A percentile compares a stretch with the other conserved stretches of the same genome.
Conservation (phyloP, 2,329 filamentous ascomycete genomes). For the Diaporthe humulicola region DNA sequence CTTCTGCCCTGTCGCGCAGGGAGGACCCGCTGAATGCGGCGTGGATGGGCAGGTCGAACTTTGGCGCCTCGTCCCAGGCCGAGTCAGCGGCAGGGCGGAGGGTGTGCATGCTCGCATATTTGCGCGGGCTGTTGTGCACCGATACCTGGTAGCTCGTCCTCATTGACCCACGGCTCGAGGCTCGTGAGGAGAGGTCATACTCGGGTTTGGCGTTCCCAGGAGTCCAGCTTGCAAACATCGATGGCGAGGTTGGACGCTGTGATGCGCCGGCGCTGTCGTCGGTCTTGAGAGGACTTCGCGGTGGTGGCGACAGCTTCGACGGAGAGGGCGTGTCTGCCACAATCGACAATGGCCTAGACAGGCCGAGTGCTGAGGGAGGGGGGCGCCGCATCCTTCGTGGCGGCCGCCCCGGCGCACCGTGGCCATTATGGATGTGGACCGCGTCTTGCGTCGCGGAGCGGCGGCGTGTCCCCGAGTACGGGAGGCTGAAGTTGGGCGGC, state of each 20-base stretch:
- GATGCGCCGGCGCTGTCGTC: slow-evolving; percentile 29
- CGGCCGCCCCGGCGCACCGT: slow-evolving; percentile 39
- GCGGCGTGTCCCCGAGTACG: slow-evolving; percentile 52
- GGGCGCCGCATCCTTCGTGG: slow-evolving; percentile 47
- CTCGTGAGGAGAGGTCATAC: slow-evolving; percentile 26
- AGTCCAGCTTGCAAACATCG: slow-evolving; percentile 43
- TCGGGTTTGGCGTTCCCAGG: slow-evolving; percentile 13
- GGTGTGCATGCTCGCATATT: slow-evolving; percentile 49
- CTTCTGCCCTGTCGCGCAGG: neutral
- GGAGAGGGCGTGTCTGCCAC: slow-evolving; percentile 68
- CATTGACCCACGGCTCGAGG: slow-evolving; percentile 29
- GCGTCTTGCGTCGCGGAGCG: slow-evolving; percentile 38
- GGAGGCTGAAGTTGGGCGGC: slow-evolving; percentile 68
- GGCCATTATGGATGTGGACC: slow-evolving; percentile 17
- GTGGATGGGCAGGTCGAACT: slow-evolving; percentile 17
- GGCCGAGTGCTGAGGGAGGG: slow-evolving; percentile 61
- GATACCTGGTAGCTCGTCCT: slow-evolving; percentile 34
- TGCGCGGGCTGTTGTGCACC: slow-evolving; percentile 45
- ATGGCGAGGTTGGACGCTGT: slow-evolving; percentile 42
- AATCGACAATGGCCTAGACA: slow-evolving; percentile 66
- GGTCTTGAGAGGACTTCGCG: slow-evolving; percentile 27
- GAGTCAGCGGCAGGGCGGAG: slow-evolving; percentile 45
- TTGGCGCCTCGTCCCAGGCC: slow-evolving; percentile 20
- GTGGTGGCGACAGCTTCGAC: slow-evolving; percentile 39
- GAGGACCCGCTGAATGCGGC: neutral